Evolutionary conservation across 2,329 filamentous ascomycete species (phyloP).

Genomic region (Claviceps maximensis): DNA sequence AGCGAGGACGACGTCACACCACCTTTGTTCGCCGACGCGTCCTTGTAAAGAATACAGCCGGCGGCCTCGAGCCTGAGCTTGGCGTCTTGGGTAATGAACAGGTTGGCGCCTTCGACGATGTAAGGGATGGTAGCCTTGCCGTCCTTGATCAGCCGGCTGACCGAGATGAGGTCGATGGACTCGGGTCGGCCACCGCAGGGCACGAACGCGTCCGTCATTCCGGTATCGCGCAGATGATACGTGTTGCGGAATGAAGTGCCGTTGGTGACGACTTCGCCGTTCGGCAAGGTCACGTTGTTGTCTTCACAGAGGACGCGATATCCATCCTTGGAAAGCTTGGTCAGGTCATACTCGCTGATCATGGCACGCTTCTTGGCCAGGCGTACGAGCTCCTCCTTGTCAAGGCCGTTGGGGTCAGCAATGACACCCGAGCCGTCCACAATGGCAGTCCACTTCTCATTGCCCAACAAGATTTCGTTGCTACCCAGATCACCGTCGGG

Average conservation of each 20-base stretch:
- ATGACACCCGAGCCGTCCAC: slow-evolving; percentile 96
- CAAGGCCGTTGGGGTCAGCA: slow-evolving; percentile 79
- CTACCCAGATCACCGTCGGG: slow-evolving; percentile 94
- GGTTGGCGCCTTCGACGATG: slow-evolving; percentile 93
- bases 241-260: slow-evolving; percentile 95
- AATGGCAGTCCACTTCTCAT: slow-evolving; percentile 89
- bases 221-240: slow-evolving; percentile 73
- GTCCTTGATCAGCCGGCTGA: slow-evolving; percentile 76
- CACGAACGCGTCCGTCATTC: slow-evolving; percentile 77
- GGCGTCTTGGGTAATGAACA: slow-evolving; percentile 97
- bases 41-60: slow-evolving; percentile 93
- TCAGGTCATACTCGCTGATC: slow-evolving; percentile 75
- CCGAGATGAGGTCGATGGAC: slow-evolving; percentile 84
- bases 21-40: slow-evolving; percentile 96
- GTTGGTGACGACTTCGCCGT: slow-evolving; percentile 75
- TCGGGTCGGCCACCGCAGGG: slow-evolving; percentile 94
- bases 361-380: slow-evolving; percentile 79
- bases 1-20: slow-evolving; percentile 95
- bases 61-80: slow-evolving; percentile 90
- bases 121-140: slow-evolving; percentile 82
- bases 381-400: slow-evolving; percentile 70
- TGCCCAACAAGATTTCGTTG: slow-evolving; percentile 91
- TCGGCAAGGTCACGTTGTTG: slow-evolving; percentile 74
- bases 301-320: slow-evolving; percentile 92
- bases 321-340: slow-evolving; percentile 75